phyloP scores from a whole-genome alignment of 1,284 basidiomycete species.

The Apiotrichum domesticum region DNA sequence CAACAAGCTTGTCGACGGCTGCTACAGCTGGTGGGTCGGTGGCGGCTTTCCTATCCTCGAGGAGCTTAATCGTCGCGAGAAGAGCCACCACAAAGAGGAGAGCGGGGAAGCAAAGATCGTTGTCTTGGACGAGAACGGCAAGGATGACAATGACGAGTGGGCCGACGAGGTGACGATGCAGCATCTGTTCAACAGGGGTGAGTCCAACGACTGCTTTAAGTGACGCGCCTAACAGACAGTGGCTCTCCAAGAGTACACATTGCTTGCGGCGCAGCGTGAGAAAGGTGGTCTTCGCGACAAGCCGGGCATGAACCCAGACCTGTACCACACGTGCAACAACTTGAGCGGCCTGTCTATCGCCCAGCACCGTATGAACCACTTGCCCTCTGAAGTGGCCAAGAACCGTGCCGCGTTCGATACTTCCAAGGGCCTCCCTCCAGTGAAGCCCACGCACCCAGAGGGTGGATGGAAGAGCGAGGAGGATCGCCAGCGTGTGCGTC shows the following conservation, averaged over 20 bases:
- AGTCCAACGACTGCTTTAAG: constrained; percentile 11
- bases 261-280: constrained; percentile 76
- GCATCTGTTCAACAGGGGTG: constrained; percentile 45
- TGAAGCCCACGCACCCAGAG: constrained; percentile 18
- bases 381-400: constrained; percentile 48
- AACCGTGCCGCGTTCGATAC: constrained; percentile 41
- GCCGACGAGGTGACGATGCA: constrained; percentile 7
- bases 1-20: constrained; percentile 98
- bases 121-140: constrained; percentile 21
- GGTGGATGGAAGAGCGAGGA: constrained; percentile 33
- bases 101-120: constrained; percentile 8
- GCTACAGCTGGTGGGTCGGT: constrained; percentile 98
- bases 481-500: constrained; percentile 50
- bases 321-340: constrained; percentile 88
- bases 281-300: constrained; percentile 76
- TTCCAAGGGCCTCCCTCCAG: constrained; percentile 28
- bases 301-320: constrained; percentile 81
- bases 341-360: constrained; percentile 80
- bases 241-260: constrained; percentile 80
- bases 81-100: constrained; percentile 9
- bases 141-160: constrained; percentile 32
- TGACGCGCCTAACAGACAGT: constrained; percentile 26
- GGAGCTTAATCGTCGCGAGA: constrained; percentile 50
- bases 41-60: constrained; percentile 79
- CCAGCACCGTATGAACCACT: constrained; percentile 66